phyloP scores from a whole-genome alignment of 2,329 filamentous ascomycete genomes.

The Colletotrichum navitas region DNA sequence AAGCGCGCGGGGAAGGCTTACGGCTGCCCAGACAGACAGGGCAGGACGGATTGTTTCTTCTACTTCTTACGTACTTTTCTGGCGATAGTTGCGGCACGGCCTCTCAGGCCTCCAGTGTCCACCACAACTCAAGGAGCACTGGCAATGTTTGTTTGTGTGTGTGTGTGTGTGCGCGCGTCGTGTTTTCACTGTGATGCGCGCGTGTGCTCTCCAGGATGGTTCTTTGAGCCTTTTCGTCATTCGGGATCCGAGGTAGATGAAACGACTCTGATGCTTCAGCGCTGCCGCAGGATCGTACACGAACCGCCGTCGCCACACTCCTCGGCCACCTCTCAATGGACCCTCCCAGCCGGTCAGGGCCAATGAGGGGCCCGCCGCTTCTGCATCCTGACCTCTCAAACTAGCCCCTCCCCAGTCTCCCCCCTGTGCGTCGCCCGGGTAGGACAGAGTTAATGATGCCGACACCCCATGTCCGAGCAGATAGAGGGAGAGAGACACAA shows the following conservation, averaged over 20 bases:
- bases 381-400: constrained; percentile 11
- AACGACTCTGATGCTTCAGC: constrained; percentile 40
- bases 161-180: neutral
- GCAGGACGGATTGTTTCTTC: neutral
- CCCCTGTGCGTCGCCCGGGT: constrained; percentile 11
- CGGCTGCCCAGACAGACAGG: neutral
- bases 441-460: constrained; percentile 31
- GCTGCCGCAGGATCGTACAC: constrained; percentile 38
- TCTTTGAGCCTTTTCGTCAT: neutral
- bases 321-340: constrained; percentile 18
- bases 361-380: neutral
- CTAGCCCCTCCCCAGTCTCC: constrained; percentile 18
- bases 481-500: neutral
- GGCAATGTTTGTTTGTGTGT: neutral
- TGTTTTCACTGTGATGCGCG: neutral
- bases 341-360: neutral
- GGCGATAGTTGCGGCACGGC: neutral
- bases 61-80: neutral
- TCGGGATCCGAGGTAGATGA: constrained; percentile 37
- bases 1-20: neutral
- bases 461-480: constrained; percentile 25
- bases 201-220: neutral
- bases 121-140: constrained; percentile 6
- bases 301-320: constrained; percentile 16
- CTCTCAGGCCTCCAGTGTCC: neutral